Percentiles rank a stretch among this genome's conserved stretches.
These are phyloP conservation scores for Epichloe gansuensis DNA, from an alignment of 2,329 filamentous ascomycete species.

Conservation along the genomic window DNA sequence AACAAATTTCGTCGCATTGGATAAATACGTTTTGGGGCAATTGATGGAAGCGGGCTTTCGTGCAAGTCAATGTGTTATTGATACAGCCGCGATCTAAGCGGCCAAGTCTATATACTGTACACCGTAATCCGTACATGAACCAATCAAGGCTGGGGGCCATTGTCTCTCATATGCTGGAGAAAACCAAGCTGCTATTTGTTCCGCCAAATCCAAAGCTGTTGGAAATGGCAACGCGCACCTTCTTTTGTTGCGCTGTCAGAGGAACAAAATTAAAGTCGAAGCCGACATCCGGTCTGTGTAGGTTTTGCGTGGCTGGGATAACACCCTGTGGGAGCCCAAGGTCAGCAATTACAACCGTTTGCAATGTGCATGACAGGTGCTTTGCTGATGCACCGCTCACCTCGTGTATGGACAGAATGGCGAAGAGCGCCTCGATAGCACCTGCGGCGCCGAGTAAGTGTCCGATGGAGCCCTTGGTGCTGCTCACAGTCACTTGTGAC, in stretches of 20 bases:
- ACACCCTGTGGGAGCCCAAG: slow-evolving; percentile 46
- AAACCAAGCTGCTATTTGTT: slow-evolving; percentile 84
- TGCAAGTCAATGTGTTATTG: background rate
- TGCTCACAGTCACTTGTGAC: slow-evolving; percentile 66
- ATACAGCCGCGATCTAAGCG: no score
- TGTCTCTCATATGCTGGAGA: slow-evolving; percentile 30
- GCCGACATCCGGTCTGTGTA: slow-evolving; percentile 52
- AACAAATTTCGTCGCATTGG: background rate
- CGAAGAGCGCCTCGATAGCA: slow-evolving; percentile 79
- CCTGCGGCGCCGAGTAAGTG: slow-evolving; percentile 88
- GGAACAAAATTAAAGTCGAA: slow-evolving; percentile 82
- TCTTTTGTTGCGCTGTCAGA: slow-evolving; percentile 53
- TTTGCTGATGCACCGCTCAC: slow-evolving; percentile 36
- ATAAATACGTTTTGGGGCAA: no score
- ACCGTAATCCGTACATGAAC: no score
- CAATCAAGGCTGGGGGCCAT: no score
- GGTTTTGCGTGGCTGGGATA: slow-evolving; percentile 78
- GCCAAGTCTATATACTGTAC: no score
- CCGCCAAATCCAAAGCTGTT: slow-evolving; percentile 98
- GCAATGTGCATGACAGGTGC: no score
- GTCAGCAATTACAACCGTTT: slow-evolving; percentile 5
- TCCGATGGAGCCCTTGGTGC: slow-evolving; percentile 86
- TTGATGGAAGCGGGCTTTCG: background rate
- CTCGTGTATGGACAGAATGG: slow-evolving; percentile 65
- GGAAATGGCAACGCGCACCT: slow-evolving; percentile 64